Evolutionary conservation across 1,139 yeast genomes (phyloP).

Genomic region (Kodamaea arcana): DNA sequence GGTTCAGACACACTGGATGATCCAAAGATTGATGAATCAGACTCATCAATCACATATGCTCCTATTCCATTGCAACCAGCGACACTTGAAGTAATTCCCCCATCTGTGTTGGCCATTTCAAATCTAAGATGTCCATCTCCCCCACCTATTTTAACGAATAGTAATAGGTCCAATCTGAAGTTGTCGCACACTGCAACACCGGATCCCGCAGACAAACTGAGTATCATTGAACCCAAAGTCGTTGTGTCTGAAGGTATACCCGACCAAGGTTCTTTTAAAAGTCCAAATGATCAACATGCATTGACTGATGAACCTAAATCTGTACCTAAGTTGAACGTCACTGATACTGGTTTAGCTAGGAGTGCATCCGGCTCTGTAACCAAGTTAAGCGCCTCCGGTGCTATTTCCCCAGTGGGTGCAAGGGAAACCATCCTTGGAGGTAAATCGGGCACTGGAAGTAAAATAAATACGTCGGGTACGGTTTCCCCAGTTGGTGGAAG

Average conservation of each 20-base stretch:
- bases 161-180: slow-evolving; percentile 4
- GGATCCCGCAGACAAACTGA: slow-evolving; percentile 1
- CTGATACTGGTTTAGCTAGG: no score
- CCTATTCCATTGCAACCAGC: slow-evolving; percentile 6
- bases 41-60: slow-evolving; percentile 2
- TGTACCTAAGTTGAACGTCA: background rate
- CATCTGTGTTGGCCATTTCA: slow-evolving; percentile 50
- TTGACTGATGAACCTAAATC: background rate
- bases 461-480: background rate
- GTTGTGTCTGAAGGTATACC: background rate
- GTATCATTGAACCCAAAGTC: no score
- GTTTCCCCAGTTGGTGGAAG: slow-evolving; percentile 10
- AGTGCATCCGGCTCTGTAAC: no score
- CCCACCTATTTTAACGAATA: slow-evolving; percentile 56
- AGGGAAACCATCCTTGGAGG: background rate
- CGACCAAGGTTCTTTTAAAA: slow-evolving; percentile 5
- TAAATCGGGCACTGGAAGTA: background rate
- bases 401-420: slow-evolving; percentile 4
- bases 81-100: slow-evolving; percentile 26
- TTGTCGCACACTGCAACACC: background rate
- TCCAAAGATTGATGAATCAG: no score
- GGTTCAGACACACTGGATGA: no score
- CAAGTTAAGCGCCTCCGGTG: slow-evolving; percentile 8
- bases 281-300: slow-evolving; percentile 1
- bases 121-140: slow-evolving; percentile 64